Conservation (phyloP, 306 rosid genomes). For the Lupinus albus region DNA sequence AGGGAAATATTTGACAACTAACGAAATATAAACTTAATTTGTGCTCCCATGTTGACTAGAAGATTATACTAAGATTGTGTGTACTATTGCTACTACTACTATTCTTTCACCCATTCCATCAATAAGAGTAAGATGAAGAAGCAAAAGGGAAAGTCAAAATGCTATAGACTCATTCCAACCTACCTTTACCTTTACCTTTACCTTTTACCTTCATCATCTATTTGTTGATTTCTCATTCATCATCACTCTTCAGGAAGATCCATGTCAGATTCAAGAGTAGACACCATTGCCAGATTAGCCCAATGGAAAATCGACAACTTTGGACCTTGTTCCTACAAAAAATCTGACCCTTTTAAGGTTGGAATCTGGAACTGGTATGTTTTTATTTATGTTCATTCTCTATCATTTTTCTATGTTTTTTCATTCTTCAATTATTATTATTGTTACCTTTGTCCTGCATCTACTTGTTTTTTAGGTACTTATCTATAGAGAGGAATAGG, state of each 20-base stretch:
- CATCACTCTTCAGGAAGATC: background rate
- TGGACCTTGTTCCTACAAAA: constrained; percentile 67
- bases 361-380: constrained; percentile 90
- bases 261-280: constrained; percentile 73
- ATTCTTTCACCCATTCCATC: too few species aligned
- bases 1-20: too few species aligned
- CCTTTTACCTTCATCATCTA: too few species aligned
- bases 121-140: too few species aligned
- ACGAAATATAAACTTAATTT: too few species aligned
- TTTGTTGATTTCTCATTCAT: too few species aligned
- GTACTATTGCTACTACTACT: too few species aligned
- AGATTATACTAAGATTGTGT: too few species aligned
- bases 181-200: too few species aligned
- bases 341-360: constrained; percentile 79
- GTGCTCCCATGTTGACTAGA: too few species aligned
- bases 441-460: background rate
- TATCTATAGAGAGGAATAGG: constrained; percentile 72
- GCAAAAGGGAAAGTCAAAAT: constrained; percentile 5
- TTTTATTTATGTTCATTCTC: background rate
- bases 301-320: constrained; percentile 84
- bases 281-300: constrained; percentile 69
- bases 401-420: background rate
- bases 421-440: background rate
- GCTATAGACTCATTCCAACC: background rate
- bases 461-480: constrained; percentile 44